phyloP scores from a whole-genome alignment of 2,329 filamentous ascomycete genomes.

The Periglandula ipomoeae region DNA sequence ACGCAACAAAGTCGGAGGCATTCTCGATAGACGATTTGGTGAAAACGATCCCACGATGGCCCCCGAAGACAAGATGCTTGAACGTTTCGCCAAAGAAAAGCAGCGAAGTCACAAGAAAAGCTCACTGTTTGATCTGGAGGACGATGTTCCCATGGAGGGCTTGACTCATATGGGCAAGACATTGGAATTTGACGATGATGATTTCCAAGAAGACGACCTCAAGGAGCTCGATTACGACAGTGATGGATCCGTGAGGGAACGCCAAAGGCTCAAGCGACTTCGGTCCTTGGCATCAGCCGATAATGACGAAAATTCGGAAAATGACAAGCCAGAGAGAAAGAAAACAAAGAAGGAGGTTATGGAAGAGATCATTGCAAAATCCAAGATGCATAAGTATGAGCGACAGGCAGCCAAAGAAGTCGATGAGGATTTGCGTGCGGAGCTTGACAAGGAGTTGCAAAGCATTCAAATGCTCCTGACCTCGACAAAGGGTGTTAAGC shows the following conservation, averaged over 20 bases:
- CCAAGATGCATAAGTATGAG: slow-evolving; percentile 90
- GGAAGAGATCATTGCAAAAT: slow-evolving; percentile 96
- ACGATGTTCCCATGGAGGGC: slow-evolving; percentile 46
- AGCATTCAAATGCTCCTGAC: slow-evolving; percentile 66
- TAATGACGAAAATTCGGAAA: slow-evolving; percentile 35
- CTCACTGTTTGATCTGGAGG: slow-evolving; percentile 85
- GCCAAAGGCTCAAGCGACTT: slow-evolving; percentile 46
- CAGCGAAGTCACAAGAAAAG: slow-evolving; percentile 67
- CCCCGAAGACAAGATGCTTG: slow-evolving; percentile 82
- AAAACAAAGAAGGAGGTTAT: slow-evolving; percentile 96
- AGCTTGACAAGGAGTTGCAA: slow-evolving; percentile 75
- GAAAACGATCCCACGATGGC: slow-evolving; percentile 93
- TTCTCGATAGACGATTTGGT: slow-evolving; percentile 88
- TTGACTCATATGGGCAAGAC: slow-evolving; percentile 80
- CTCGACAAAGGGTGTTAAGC: slow-evolving; percentile 33
- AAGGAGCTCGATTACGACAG: slow-evolving; percentile 49
- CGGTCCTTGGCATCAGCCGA: slow-evolving; percentile 36
- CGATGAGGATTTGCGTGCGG: slow-evolving; percentile 76
- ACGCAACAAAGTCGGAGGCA: slow-evolving; percentile 83
- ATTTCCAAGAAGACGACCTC: slow-evolving; percentile 75
- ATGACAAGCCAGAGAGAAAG: slow-evolving; percentile 66
- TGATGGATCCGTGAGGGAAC: slow-evolving; percentile 44
- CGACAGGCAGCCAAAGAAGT: slow-evolving; percentile 87
- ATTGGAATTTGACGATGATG: slow-evolving; percentile 58
- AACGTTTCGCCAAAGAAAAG: slow-evolving; percentile 84